Percentiles rank a stretch among this genome's conserved stretches.
These are phyloP conservation scores for Pyrenophora seminiperda DNA, from an alignment of 2,329 filamentous ascomycete species.

Conservation along the genomic window DNA sequence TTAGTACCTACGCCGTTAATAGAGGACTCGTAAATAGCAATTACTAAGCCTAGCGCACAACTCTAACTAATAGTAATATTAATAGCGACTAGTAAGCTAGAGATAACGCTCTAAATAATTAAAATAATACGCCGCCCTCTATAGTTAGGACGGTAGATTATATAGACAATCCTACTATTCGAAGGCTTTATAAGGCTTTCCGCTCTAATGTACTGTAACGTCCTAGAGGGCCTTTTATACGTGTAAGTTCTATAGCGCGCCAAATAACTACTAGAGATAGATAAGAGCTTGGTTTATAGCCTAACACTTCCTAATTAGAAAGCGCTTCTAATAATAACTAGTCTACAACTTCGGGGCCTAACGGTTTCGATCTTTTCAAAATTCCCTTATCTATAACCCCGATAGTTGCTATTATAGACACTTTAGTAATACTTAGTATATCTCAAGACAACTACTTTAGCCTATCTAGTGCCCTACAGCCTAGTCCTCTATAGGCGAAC, in stretches of 20 bases:
- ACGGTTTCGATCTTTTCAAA: neutral
- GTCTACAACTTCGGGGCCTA: conserved; percentile 2
- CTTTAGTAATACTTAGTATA: conserved; percentile 1
- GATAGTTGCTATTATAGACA: conserved; percentile 1
- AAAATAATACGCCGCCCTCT: neutral
- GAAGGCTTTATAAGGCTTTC: conserved; percentile 2
- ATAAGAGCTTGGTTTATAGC: conserved; percentile 6
- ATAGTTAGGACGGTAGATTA: neutral
- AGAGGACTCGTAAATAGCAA: neutral
- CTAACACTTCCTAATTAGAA: conserved; percentile 4
- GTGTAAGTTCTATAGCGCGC: conserved; percentile 2
- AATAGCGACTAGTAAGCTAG: neutral
- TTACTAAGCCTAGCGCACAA: conserved; percentile 1
- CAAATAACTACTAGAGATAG: conserved; percentile 6
- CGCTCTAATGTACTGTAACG: neutral
- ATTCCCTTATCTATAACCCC: neutral
- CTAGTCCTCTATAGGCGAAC: conserved; percentile 3
- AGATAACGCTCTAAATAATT: neutral
- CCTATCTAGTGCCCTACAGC: conserved; percentile 1
- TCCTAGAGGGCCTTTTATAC: conserved; percentile 2
- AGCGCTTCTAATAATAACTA: conserved; percentile 4
- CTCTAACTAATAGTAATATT: neutral
- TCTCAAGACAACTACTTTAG: neutral
- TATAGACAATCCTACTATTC: neutral
- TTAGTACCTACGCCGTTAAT: neutral